Base-by-base conservation (phyloP, 176 grass and related monocot genomes). In the Ensete ventricosum region DNA sequence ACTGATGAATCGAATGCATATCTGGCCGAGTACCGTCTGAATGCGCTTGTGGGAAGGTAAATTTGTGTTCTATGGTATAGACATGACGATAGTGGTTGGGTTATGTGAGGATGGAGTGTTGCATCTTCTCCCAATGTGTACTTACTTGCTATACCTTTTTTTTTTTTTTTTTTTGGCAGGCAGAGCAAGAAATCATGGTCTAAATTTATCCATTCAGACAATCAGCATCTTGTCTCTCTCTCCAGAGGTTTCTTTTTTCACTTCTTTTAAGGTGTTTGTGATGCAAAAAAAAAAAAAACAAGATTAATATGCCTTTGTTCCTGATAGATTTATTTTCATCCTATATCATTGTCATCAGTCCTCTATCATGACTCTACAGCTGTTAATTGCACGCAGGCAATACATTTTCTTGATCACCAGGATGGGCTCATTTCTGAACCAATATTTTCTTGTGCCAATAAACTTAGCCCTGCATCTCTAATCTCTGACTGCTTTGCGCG, bases 1-100 rank as follows among this genome's bases (percentile, higher is more conserved):
- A 88, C 91, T 74, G 91, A 93, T 74, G 65, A 90, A 54, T 83
- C 85, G 34, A 77, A 88, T 87, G 77, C 83, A 81, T 93, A 93
- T 79, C 62, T 93, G 57, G 83, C 55, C 51, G 90, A 90, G 80
- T 93, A 90, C 60, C 86, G 77, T 55, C 76, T 93, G 74, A 90
- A 90, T 78, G 83, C 87, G 77, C 87, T 90, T 69, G 83, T 93
- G 67, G 91, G 91, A 75, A 93, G 91, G 91, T 93, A 83, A 14
- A 53, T 27, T 22, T 59, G 53, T 65, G 26, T 64, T 55, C n/a
- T 55, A 26, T 14, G 9, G 27, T 27, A 16, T 14, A 54, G 9
- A n/a, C 71, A 9, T 73, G 13, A 4, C 4, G 64, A 67, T 14
- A 67, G 11, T 26, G 21, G 11, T 64, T 66, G 24, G 24, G 20